phyloP scores from a whole-genome alignment of 768 basidiomycete genomes.

The Porphyrellus cyaneotinctus region DNA sequence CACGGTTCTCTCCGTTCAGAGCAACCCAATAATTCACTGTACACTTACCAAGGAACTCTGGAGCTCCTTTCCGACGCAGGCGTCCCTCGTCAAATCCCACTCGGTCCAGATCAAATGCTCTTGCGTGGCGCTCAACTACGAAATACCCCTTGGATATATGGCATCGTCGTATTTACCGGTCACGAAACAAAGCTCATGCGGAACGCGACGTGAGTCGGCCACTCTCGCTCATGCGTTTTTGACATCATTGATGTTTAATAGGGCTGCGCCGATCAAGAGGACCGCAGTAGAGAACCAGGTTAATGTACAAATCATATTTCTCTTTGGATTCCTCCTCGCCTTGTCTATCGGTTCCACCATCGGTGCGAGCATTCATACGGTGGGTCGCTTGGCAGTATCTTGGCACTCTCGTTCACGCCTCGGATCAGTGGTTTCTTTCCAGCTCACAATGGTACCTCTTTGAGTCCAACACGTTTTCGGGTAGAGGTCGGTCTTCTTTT shows the following conservation, averaged over 20 bases:
- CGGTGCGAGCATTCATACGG: conserved; percentile 83
- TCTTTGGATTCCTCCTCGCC: conserved; percentile 83
- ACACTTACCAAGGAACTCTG: conserved; percentile 88
- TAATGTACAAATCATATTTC: conserved; percentile 92
- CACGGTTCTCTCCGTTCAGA: conserved; percentile 88
- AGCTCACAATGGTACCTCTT: conserved; percentile 88
- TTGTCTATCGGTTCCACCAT: conserved; percentile 89
- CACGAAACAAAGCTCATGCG: conserved; percentile 99
- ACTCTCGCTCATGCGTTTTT: background rate
- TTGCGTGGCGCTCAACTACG: conserved; percentile 92
- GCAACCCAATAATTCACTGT: conserved; percentile 95
- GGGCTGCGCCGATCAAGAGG: conserved; percentile 93
- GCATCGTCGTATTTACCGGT: conserved; percentile 89
- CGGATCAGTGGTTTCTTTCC: conserved; percentile 75
- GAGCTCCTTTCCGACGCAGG: conserved; percentile 55
- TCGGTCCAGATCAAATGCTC: conserved; percentile 93
- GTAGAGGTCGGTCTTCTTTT: conserved; percentile 49
- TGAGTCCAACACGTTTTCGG: conserved; percentile 54
- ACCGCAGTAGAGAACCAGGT: conserved; percentile 96
- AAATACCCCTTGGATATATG: conserved; percentile 97
- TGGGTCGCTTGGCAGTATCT: conserved; percentile 29
- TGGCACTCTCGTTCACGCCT: background rate
- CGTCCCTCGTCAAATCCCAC: conserved; percentile 74
- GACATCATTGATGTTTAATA: conserved; percentile 23
- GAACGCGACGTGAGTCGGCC: conserved; percentile 84